Evolutionary conservation across 495 filamentous ascomycete genomes (phyloP), one percentile per base, ranked within the genome.

Genomic region (Penicillium atrosanguineum): DNA sequence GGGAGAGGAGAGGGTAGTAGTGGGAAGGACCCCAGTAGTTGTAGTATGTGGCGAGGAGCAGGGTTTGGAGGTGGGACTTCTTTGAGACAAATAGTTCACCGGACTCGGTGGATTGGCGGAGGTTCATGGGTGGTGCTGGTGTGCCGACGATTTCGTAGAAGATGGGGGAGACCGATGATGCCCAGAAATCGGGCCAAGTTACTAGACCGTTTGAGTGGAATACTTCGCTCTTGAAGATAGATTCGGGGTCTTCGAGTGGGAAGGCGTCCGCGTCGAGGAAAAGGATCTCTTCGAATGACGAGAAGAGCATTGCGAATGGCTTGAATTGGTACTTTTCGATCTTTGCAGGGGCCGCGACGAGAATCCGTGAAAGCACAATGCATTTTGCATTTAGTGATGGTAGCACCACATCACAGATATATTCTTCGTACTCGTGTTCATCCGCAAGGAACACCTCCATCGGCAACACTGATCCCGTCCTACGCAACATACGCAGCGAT

Each of bases 111-210:
- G 72, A 64, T 19, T 65, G 63, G 16, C 62, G 68, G 2, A 57
- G 8, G 4, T 46, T 42, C 45, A 65, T 53, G 6, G 62, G 45
- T 0, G 70, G 59, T 0, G 56, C 26, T 0, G 52, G 25, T 36
- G 71, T 55, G 7, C 61, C 66, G 12, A 74, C 62, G 46, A 86
- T 80, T 20, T 64, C 58, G 60, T 76, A 82, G 68, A 77, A 85
- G 21, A 65, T 44, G 0, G 71, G 72, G 1, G 78, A 77, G 4
- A 51, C 60, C 0, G 79, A 77, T 0, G 70, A 63, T 3, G 66
- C 69, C 78, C 79, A 84, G 59, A 80, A 82, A 55, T 83, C 82
- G 4, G 81, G 79, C 79, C 78, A 85, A 20, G 72, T 73, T 5
- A 83, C 64, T n/a, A 84, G 57, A 1, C 77, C 75, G 0, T 52